phyloP scores from a whole-genome alignment of 2,329 filamentous ascomycete species.

The Tolypocladium inflatum region DNA sequence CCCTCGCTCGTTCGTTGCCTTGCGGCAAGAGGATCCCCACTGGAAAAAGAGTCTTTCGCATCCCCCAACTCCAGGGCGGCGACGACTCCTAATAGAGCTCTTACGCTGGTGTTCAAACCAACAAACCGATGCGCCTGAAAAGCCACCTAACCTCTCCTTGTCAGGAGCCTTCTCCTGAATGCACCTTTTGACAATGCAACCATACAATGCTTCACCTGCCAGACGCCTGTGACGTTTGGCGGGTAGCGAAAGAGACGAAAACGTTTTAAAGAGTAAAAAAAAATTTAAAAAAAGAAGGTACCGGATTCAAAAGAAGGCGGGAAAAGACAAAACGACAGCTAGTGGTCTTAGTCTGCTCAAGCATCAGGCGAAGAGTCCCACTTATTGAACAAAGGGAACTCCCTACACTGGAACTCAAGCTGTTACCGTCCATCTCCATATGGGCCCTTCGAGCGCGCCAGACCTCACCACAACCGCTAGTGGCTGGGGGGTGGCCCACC shows the following conservation, averaged over 20 bases:
- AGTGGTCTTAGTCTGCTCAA: not conserved
- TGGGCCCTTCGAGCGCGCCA: not conserved
- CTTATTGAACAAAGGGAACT: not conserved
- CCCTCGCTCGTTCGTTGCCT: not conserved
- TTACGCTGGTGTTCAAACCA: not conserved
- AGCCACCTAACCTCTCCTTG: not conserved
- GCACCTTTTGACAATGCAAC: not conserved
- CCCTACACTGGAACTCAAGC: not conserved
- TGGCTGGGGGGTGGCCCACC: slow-evolving; percentile 6
- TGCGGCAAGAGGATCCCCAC: not conserved
- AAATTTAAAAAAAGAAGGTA: not conserved
- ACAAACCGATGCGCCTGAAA: slow-evolving; percentile 2
- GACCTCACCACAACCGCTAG: not conserved
- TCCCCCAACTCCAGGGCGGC: not conserved
- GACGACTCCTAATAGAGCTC: not conserved
- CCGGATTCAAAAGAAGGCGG: not conserved
- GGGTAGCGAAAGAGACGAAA: not conserved
- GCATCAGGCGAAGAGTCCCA: not conserved
- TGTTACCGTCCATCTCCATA: not conserved
- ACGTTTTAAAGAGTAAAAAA: not conserved
- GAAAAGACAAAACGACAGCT: not conserved
- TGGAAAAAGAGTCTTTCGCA: not conserved
- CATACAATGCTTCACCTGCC: not conserved
- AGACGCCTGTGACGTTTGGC: not conserved
- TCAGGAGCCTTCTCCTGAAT: not conserved